These are phyloP conservation scores for Serendipita sp. DNA, from an alignment of 768 basidiomycete species.

Conservation along the genomic window DNA sequence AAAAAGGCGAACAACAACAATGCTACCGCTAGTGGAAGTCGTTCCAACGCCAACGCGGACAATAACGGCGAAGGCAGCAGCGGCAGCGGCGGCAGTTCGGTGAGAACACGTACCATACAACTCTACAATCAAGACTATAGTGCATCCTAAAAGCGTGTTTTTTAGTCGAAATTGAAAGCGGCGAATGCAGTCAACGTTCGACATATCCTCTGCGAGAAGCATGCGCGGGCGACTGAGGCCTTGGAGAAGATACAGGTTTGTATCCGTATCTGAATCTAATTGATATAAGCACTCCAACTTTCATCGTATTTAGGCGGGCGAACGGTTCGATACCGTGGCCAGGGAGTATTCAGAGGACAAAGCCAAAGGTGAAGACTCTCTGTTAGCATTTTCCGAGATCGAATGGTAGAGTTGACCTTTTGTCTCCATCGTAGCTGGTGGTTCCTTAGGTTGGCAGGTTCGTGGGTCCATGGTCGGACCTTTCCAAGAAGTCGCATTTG, in stretches of 20 bases:
- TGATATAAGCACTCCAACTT: background rate
- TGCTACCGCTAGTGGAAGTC: background rate
- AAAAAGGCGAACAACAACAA: background rate
- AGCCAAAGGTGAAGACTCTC: constrained; percentile 45
- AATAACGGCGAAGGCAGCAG: background rate
- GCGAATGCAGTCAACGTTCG: constrained; percentile 74
- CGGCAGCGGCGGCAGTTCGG: background rate
- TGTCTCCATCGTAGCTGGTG: constrained; percentile 38
- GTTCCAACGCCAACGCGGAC: background rate
- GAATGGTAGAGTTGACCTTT: background rate
- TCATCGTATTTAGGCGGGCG: constrained; percentile 39
- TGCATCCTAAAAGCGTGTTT: background rate
- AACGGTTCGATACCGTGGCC: constrained; percentile 75
- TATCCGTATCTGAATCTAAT: background rate
- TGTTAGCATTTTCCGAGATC: background rate
- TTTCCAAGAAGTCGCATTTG: constrained; percentile 83
- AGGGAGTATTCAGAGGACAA: constrained; percentile 87
- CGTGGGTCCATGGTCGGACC: constrained; percentile 70
- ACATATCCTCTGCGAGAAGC: constrained; percentile 79
- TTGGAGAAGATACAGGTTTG: constrained; percentile 60
- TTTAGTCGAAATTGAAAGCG: constrained; percentile 33
- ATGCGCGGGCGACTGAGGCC: constrained; percentile 63
- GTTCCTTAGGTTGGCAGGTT: constrained; percentile 74
- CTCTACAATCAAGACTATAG: background rate
- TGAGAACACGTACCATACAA: background rate